Evolutionary conservation across 768 basidiomycete species (phyloP), one percentile per base, ranked within the genome.

Genomic region (Pholiota molesta): DNA sequence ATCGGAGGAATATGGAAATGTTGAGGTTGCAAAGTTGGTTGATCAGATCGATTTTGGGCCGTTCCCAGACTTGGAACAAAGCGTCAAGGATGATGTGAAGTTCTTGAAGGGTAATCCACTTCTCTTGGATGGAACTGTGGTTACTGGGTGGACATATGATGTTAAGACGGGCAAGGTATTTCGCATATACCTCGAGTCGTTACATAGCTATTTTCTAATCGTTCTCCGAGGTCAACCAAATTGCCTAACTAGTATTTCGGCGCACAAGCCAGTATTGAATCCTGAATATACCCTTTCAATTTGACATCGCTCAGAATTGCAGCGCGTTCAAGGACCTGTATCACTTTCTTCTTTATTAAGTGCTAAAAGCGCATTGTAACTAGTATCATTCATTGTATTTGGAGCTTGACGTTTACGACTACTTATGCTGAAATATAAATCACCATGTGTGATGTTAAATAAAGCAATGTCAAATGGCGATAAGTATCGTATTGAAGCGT

Each of bases 71-170:
- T 66, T 87, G 37, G 85, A 87, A 65, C 67, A 80, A 65, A 82
- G 81, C 52, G 83, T 89, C 52, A 82, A 80, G 70, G 74, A 75
- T 5, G 89, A 91, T 68, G 83, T 90, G 14, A 68, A 78, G 40
- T 88, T 80, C 66, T 68, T 92, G 69, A 79, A 83, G 69, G 79
- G 78, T 21, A 79, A 83, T 65, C 83, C 86, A 2, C 78, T 90
- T 29, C 72, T 91, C 33, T 71, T 87, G 55, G 72, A 81, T 47
- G 85, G 76, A 29, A 84, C 83, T 0, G 73, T 72, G 52, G 75
- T 90, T 33, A 86, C 84, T 7, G 89, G 88, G 1, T 90, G 89
- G 89, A 75, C 88, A 11, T 86, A 88, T 64, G 83, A 88, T 62
- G 85, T 89, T 33, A 80, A 80, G 62, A 84, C 81, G 5, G 88